phyloP scores from a whole-genome alignment of 441 rosid genomes.

The California macrophylla region DNA sequence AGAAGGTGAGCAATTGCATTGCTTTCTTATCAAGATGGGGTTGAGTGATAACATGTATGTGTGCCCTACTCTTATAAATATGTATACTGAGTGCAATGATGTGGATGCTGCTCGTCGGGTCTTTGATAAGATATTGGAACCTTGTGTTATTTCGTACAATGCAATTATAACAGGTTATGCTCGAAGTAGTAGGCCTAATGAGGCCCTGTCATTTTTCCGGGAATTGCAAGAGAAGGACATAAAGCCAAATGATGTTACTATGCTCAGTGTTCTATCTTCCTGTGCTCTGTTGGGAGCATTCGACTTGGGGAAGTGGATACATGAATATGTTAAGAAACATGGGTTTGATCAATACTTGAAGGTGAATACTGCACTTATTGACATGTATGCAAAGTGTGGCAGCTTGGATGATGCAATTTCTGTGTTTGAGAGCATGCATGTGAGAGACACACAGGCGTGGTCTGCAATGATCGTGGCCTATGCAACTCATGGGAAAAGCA shows the following conservation, averaged over 20 bases:
- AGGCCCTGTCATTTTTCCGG: conserved; percentile 57
- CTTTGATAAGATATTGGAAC: conserved; percentile 43
- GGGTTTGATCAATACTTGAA: conserved; percentile 48
- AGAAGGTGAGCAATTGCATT: conserved; percentile 70
- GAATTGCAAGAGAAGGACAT: conserved; percentile 50
- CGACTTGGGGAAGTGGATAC: conserved; percentile 74
- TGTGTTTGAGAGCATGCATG: conserved; percentile 41
- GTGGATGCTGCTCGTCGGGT: conserved; percentile 53
- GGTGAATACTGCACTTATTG: conserved; percentile 62
- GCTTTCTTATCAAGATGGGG: conserved; percentile 48
- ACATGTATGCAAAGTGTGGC: conserved; percentile 78
- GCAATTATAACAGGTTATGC: conserved; percentile 59
- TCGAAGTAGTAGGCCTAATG: conserved; percentile 56
- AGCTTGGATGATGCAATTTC: conserved; percentile 59
- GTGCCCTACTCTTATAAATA: conserved; percentile 52
- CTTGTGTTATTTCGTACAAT: conserved; percentile 56
- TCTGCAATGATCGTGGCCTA: conserved; percentile 70
- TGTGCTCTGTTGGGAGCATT: conserved; percentile 65
- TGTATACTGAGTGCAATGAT: conserved; percentile 59
- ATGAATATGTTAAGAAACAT: conserved; percentile 56
- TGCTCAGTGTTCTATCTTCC: conserved; percentile 59
- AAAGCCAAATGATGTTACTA: conserved; percentile 57
- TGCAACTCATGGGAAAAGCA: conserved; percentile 60
- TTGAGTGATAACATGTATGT: conserved; percentile 36
- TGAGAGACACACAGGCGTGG: conserved; percentile 63